A percentile compares a stretch with the other conserved stretches of the same genome.
phyloP scores from a whole-genome alignment of 2,329 filamentous ascomycete species.

The Claviceps fusiformis region DNA sequence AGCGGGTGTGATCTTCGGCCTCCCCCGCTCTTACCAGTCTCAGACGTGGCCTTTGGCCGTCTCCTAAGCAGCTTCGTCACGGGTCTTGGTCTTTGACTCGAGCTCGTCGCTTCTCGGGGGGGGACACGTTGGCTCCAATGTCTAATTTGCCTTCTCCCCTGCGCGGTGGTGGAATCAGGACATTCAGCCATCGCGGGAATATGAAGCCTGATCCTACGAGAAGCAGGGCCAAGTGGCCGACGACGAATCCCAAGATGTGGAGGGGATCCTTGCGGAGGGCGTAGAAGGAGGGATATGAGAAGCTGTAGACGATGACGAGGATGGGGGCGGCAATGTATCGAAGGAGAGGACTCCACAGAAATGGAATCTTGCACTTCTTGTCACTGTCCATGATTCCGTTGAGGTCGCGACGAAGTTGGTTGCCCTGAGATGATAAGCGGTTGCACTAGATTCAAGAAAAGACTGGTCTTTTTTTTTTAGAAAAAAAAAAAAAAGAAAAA shows the following conservation, averaged over 20 bases:
- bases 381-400: conserved; percentile 35
- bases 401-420: conserved; percentile 41
- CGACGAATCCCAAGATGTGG: conserved; percentile 34
- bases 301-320: conserved; percentile 36
- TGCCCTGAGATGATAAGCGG: no score
- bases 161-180: conserved; percentile 34
- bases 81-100: background rate
- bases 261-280: conserved; percentile 33
- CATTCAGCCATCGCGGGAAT: conserved; percentile 38
- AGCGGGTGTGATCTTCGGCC: no score
- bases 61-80: background rate
- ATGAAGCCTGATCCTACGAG: conserved; percentile 34
- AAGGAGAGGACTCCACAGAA: conserved; percentile 34
- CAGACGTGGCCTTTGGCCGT: no score
- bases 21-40: no score
- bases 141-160: conserved; percentile 28
- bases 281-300: conserved; percentile 37
- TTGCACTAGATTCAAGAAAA: no score
- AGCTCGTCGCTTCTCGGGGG: background rate
- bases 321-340: conserved; percentile 36
- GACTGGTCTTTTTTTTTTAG: background rate
- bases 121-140: conserved; percentile 10
- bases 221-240: conserved; percentile 32
- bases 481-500: background rate
- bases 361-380: conserved; percentile 42